Base-by-base conservation (phyloP, 768 basidiomycete species). In the Rhodotorula toruloides region DNA sequence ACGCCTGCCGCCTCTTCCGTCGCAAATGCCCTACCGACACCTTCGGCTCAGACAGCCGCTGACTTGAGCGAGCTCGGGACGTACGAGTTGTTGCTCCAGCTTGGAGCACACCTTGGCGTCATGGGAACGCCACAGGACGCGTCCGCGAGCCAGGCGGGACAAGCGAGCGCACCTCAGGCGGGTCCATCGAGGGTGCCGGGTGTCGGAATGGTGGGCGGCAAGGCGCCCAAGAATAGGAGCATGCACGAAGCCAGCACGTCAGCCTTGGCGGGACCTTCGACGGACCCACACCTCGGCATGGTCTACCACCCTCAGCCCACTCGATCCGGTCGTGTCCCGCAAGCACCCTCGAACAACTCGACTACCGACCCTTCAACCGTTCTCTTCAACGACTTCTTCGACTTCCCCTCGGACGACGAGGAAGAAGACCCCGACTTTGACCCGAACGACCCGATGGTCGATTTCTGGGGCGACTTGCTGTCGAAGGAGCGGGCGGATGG, bases 331-430 rank as follows among this genome's bases (percentile, higher is more conserved):
- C 58, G 59, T 25, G 39, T 61, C 49, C 50, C 59, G 16, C 59
- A 44, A 29, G 25, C 36, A 4, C 36, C 57, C 39, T 44, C 60
- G 22, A 4, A 6, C 22, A 10, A 34, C 50, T 14, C 60, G 40
- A 34, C 36, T 3, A 17, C 6, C n/a, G 65, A 67, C 55, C 65
- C 60, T 12, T 42, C 54, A 1, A 67, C 65, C 3, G 27, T 67
- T 8, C 49, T 67, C 27, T 67, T 67, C 55, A 54, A 62, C 56
- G 57, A 67, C 52, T 63, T 49, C 46, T 62, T 67, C 50, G 57
- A 67, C 44, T 67, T 67, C 32, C 56, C 58, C 36, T 37, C 34
- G 17, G 66, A 67, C 14, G 61, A 61, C 12, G 61, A 61, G 14
- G 66, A 67, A 14, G 61, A 62, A 13, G 61, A 62, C 34, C 37